A percentile compares a stretch with the other conserved stretches of the same genome.
Evolutionary conservation across 768 basidiomycete species (phyloP).

Genomic region (Leccinum arenicola): DNA sequence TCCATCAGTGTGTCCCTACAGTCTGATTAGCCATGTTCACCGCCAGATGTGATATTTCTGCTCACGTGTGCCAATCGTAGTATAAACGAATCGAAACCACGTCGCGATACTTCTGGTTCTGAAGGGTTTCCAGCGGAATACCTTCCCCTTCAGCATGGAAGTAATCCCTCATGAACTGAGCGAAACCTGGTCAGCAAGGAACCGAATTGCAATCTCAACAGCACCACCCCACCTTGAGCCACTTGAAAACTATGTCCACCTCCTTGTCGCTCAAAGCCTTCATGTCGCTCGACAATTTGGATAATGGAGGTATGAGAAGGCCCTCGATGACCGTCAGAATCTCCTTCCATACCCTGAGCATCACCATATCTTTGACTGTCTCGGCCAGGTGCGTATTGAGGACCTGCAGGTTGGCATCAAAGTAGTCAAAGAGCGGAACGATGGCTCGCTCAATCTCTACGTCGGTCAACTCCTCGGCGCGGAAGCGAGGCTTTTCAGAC

Average conservation of each 20-base stretch:
- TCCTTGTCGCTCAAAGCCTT: slow-evolving; percentile 92
- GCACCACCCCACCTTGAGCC: slow-evolving; percentile 82
- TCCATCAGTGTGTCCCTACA: slow-evolving; percentile 81
- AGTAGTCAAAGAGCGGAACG: slow-evolving; percentile 89
- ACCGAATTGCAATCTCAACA: neutral
- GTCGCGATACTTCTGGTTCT: slow-evolving; percentile 94
- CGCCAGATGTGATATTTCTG: slow-evolving; percentile 8
- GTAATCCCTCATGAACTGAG: slow-evolving; percentile 88
- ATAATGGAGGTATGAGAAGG: slow-evolving; percentile 86
- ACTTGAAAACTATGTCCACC: slow-evolving; percentile 98
- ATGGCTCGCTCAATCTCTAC: slow-evolving; percentile 95
- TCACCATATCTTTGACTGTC: slow-evolving; percentile 85
- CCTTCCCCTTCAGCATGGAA: slow-evolving; percentile 95
- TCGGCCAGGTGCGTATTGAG: slow-evolving; percentile 86
- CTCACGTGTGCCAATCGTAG: slow-evolving; percentile 94
- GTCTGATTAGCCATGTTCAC: slow-evolving; percentile 6
- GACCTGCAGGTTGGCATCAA: slow-evolving; percentile 89
- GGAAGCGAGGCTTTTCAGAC: slow-evolving; percentile 72
- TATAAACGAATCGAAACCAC: slow-evolving; percentile 87
- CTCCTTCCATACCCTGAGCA: slow-evolving; percentile 95
- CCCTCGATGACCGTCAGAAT: slow-evolving; percentile 82
- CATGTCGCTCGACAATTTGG: slow-evolving; percentile 84
- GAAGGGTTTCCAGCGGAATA: slow-evolving; percentile 78
- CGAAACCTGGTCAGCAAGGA: neutral
- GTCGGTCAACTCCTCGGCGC: slow-evolving; percentile 83